phyloP scores from a whole-genome alignment of 345 rosid species.

The Gossypium rotundifolium region DNA sequence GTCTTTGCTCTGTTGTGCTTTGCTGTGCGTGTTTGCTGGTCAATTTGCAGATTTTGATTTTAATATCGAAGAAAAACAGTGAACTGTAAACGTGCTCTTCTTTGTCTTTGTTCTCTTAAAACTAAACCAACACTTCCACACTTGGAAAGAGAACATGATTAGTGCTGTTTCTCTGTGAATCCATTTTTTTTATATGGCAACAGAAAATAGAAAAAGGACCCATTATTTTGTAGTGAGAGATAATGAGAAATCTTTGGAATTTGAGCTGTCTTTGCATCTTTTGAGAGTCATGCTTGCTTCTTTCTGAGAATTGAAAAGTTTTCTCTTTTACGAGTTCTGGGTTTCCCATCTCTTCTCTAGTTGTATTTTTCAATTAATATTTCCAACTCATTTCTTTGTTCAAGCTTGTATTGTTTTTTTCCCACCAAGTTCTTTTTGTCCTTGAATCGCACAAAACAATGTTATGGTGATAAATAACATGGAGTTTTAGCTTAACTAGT shows the following conservation, averaged over 20 bases:
- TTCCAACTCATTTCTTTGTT: conserved; percentile 11
- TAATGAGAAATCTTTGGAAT: conserved; percentile 40
- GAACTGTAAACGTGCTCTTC: conserved; percentile 57
- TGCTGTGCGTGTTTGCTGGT: conserved; percentile 27
- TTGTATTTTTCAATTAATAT: conserved; percentile 2
- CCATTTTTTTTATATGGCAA: neutral
- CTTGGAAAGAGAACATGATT: conserved; percentile 54
- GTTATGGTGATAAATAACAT: conserved; percentile 17
- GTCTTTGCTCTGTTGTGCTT: conserved; percentile 40
- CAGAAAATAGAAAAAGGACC: neutral
- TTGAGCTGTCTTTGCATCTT: conserved; percentile 62
- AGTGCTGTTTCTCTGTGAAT: conserved; percentile 25
- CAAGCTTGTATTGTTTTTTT: neutral
- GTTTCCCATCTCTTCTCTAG: conserved; percentile 18
- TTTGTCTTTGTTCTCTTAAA: conserved; percentile 30
- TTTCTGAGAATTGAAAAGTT: conserved; percentile 27
- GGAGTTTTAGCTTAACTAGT: conserved; percentile 15
- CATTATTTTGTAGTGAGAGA: conserved; percentile 6
- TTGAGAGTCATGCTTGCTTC: conserved; percentile 66
- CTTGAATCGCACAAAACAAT: conserved; percentile 43
- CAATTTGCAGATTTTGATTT: conserved; percentile 21
- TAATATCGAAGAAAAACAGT: conserved; percentile 28
- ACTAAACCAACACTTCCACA: conserved; percentile 36
- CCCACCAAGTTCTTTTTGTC: conserved; percentile 1
- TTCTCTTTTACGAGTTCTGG: conserved; percentile 11